Evolutionary conservation across 768 basidiomycete species (phyloP), one percentile per base, ranked within the genome.

Genomic region (Auriculariales sp.): DNA sequence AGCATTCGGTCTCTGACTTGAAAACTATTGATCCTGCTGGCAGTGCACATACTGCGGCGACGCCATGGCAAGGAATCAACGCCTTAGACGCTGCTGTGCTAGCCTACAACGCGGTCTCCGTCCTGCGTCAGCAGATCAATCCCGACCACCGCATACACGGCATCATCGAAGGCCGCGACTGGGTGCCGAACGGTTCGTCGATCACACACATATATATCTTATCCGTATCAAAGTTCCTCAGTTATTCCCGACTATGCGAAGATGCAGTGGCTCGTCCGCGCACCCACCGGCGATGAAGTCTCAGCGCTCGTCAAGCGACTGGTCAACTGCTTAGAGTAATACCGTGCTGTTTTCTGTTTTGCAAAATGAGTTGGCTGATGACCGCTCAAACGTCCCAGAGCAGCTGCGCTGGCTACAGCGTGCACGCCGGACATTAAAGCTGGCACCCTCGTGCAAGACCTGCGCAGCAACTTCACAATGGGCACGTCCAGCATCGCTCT

Each of bases 31-130:
- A n/a, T n/a, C n/a, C n/a, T 27, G 55, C n/a, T 28, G n/a, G 11
- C 27, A 87, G 82, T 39, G 83, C 85, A 4, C 86, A 88, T 57
- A 85, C 86, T 14, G 81, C 78, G n/a, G 74, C 71, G 30, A 75
- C 83, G 10, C 88, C 88, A 3, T 91, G 89, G 83, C 85, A 92
- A 62, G 89, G 83, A 19, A 74, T 73, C 34, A 92, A 92, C 58
- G 87, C 89, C 10, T 73, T 89, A 36, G 91, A 93, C 58, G 91
- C 91, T 0, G 89, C 89, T 1, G 83, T 91, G 60, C 65, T 88
- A 7, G 83, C 88, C 0, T 92, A 93, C 61, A 78, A 80, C 6
- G 72, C 75, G 44, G 72, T 94, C 34, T 81, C 88, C 2, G 78
- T 79, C 22, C 71, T 94, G 44, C 75, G 91, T 11, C 91, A 94